Conservation (phyloP, 2,329 filamentous ascomycete genomes). For the Falciphora oryzae region DNA sequence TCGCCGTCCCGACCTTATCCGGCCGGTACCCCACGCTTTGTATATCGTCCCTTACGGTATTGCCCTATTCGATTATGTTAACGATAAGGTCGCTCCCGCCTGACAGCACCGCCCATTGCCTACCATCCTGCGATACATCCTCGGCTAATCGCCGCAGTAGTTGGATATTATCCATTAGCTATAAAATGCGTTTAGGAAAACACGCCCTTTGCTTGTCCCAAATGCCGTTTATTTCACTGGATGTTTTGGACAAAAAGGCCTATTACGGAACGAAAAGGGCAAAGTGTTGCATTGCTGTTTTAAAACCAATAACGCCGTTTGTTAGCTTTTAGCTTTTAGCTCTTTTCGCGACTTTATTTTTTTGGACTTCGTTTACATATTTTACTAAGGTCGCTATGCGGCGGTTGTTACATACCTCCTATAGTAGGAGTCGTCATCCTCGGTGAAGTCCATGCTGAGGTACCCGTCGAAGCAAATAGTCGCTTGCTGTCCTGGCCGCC, state of each 20-base stretch:
- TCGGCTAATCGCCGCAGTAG: background rate
- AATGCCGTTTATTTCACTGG: background rate
- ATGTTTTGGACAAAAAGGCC: background rate
- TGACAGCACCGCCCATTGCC: background rate
- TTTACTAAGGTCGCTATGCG: too few species aligned
- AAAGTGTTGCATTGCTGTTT: background rate
- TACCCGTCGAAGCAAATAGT: too few species aligned
- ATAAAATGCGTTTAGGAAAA: background rate
- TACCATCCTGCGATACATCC: background rate
- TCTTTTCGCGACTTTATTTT: too few species aligned
- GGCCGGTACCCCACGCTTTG: background rate
- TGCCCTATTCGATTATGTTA: background rate
- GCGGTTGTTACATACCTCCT: too few species aligned
- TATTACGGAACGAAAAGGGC: background rate
- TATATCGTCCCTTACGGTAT: background rate
- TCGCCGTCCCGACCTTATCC: background rate
- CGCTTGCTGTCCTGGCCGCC: too few species aligned
- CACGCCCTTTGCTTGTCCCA: background rate
- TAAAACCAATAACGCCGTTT: background rate
- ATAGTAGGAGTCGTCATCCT: too few species aligned
- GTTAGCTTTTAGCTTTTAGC: too few species aligned
- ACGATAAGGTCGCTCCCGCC: background rate
- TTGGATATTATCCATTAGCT: background rate
- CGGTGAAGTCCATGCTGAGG: too few species aligned
- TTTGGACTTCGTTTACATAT: too few species aligned